phyloP scores from a whole-genome alignment of 2,329 filamentous ascomycete species.

The Fusarium verrucosum region DNA sequence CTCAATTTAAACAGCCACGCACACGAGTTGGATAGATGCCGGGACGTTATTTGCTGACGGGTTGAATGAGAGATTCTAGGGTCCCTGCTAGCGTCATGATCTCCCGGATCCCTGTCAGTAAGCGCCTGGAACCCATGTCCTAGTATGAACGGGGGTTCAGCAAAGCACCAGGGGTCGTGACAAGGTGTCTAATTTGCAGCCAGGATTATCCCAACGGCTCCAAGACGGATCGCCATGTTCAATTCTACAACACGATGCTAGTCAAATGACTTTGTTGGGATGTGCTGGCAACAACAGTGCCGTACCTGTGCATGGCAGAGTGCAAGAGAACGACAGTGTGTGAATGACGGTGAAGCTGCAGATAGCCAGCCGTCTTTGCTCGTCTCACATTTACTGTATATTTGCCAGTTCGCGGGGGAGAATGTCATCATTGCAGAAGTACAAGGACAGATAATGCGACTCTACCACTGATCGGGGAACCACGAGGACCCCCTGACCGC shows the following conservation, averaged over 20 bases:
- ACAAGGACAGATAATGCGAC: background rate
- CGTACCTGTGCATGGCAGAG: conserved; percentile 1
- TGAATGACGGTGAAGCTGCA: background rate
- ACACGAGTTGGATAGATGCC: conserved; percentile 16
- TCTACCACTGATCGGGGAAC: conserved; percentile 10
- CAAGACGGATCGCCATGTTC: conserved; percentile 15
- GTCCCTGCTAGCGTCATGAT: conserved; percentile 39
- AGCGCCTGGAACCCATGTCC: conserved; percentile 32
- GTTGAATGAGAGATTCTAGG: background rate
- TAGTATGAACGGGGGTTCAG: conserved; percentile 1
- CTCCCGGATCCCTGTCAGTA: conserved; percentile 33
- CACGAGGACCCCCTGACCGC: background rate
- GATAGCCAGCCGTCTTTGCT: background rate
- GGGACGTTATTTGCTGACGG: conserved; percentile 8
- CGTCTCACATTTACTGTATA: background rate
- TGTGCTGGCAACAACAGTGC: conserved; percentile 3
- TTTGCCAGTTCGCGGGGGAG: background rate
- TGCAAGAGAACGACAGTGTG: background rate
- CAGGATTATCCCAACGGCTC: conserved; percentile 25
- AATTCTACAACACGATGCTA: background rate
- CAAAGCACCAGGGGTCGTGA: conserved; percentile 6
- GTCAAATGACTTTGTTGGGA: conserved; percentile 4
- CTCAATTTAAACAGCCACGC: conserved; percentile 4
- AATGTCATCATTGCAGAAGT: conserved; percentile 12
- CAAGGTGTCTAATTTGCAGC: conserved; percentile 23